Evolutionary conservation across 2,329 filamentous ascomycete genomes (phyloP).

Genomic region (Penicillium carneum): DNA sequence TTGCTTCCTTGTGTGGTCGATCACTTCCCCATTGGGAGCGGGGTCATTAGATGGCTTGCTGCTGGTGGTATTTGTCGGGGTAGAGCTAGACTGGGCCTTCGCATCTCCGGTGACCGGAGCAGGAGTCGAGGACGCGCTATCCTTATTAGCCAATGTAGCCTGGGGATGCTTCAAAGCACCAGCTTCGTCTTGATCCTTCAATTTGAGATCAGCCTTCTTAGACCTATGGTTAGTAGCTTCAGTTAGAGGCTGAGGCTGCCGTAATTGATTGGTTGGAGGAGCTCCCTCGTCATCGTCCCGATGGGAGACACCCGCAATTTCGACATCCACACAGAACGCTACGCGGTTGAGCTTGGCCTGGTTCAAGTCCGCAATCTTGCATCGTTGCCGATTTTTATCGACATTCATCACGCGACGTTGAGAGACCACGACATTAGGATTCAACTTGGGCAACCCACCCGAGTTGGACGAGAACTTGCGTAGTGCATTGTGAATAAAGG

Average conservation of each 20-base stretch:
- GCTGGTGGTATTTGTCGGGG: slow-evolving; percentile 18
- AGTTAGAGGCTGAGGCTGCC: slow-evolving; percentile 37
- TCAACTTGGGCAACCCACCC: slow-evolving; percentile 60
- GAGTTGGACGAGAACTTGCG: slow-evolving; percentile 74
- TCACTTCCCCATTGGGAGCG: slow-evolving; percentile 40
- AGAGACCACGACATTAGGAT: slow-evolving; percentile 72
- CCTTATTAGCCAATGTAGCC: slow-evolving; percentile 62
- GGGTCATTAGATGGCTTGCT: slow-evolving; percentile 26
- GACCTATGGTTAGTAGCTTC: slow-evolving; percentile 40
- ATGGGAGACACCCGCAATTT: slow-evolving; percentile 86
- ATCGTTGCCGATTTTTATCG: slow-evolving; percentile 79
- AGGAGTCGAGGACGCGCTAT: slow-evolving; percentile 43
- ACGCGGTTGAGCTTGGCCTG: slow-evolving; percentile 83
- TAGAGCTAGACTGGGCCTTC: slow-evolving; percentile 18
- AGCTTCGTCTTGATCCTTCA: slow-evolving; percentile 75
- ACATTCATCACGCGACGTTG: slow-evolving; percentile 84
- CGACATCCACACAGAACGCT: slow-evolving; percentile 94
- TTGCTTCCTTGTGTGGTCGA: slow-evolving; percentile 73
- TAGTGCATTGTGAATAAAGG: slow-evolving; percentile 81
- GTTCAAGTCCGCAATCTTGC: slow-evolving; percentile 78
- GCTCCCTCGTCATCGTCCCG: slow-evolving; percentile 70
- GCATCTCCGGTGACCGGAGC: slow-evolving; percentile 1
- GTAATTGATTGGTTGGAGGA: slow-evolving; percentile 42
- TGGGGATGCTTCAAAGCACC: slow-evolving; percentile 74
- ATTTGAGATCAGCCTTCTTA: slow-evolving; percentile 59